Evolutionary conservation across 768 basidiomycete genomes (phyloP).

Genomic region (Leucogyrophana mollusca): DNA sequence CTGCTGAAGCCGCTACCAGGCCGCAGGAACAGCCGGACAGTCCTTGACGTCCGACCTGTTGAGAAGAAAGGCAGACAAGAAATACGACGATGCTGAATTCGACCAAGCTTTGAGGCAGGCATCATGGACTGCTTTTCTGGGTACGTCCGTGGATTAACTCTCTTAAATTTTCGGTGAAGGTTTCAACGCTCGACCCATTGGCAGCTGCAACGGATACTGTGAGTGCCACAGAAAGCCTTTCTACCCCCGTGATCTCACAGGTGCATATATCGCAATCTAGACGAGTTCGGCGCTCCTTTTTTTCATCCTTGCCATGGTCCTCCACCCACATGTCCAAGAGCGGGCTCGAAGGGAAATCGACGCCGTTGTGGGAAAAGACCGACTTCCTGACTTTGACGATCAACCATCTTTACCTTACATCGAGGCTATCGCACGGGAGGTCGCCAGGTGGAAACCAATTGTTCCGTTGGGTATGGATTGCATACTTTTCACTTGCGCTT

Average conservation of each 20-base stretch:
- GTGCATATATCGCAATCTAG: conserved; percentile 4
- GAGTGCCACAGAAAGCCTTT: neutral
- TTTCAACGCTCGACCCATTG: neutral
- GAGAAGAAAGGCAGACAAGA: conserved; percentile 7
- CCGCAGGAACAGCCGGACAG: conserved; percentile 4
- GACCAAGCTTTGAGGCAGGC: conserved; percentile 7
- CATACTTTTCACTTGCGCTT: neutral
- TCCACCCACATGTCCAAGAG: conserved; percentile 12
- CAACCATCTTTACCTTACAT: conserved; percentile 10
- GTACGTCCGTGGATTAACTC: neutral
- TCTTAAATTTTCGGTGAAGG: neutral
- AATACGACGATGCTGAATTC: conserved; percentile 2
- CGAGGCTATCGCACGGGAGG: conserved; percentile 14
- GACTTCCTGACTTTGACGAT: conserved; percentile 12
- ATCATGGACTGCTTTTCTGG: conserved; percentile 10
- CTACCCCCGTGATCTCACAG: no score
- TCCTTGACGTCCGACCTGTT: conserved; percentile 14
- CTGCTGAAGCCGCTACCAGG: neutral
- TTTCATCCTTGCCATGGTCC: conserved; percentile 17
- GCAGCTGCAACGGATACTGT: conserved; percentile 16
- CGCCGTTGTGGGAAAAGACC: conserved; percentile 14
- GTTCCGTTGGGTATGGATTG: conserved; percentile 10
- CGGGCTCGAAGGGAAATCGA: conserved; percentile 20
- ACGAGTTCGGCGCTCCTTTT: conserved; percentile 6
- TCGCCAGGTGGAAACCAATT: conserved; percentile 11